phyloP scores from a whole-genome alignment of 495 filamentous ascomycete species.

The Neurospora sp. region DNA sequence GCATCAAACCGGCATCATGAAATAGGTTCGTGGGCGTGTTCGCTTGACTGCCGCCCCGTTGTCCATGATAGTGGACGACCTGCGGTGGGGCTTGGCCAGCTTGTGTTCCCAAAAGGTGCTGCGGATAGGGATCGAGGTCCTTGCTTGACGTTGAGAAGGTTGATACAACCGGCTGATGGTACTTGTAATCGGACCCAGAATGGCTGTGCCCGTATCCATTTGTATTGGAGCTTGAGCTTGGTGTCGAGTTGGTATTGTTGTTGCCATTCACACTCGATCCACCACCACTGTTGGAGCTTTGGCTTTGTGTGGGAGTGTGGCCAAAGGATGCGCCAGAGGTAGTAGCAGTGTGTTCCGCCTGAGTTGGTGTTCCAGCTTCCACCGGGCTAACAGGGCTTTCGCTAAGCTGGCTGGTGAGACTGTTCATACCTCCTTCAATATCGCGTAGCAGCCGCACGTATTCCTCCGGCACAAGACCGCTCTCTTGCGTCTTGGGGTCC shows the following conservation, averaged over 20 bases:
- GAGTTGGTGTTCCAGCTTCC: slow-evolving; percentile 46
- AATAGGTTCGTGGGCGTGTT: slow-evolving; percentile 46
- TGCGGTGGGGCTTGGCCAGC: slow-evolving; percentile 51
- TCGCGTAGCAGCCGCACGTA: slow-evolving; percentile 90
- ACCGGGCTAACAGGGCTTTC: slow-evolving; percentile 31
- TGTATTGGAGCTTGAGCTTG: background rate
- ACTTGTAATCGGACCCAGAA: slow-evolving; percentile 30
- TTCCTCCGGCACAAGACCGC: slow-evolving; percentile 89
- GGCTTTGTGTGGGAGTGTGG: slow-evolving; percentile 31
- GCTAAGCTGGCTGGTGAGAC: slow-evolving; percentile 36
- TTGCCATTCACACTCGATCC: slow-evolving; percentile 1
- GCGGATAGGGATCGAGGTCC: slow-evolving; percentile 62
- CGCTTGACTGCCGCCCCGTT: slow-evolving; percentile 48
- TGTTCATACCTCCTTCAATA: slow-evolving; percentile 61
- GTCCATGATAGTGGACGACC: slow-evolving; percentile 52
- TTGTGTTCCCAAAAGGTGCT: slow-evolving; percentile 48
- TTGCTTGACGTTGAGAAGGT: slow-evolving; percentile 70
- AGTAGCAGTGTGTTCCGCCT: slow-evolving; percentile 34
- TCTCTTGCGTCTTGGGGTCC: slow-evolving; percentile 78
- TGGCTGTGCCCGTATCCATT: background rate
- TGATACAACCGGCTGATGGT: slow-evolving; percentile 58
- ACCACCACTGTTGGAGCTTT: slow-evolving; percentile 21
- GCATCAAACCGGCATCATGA: slow-evolving; percentile 25
- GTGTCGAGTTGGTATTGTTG: slow-evolving; percentile 21
- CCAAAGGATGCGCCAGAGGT: slow-evolving; percentile 15